phyloP scores from a whole-genome alignment of 2,329 filamentous ascomycete species.

The Stachybotrys chartarum region DNA sequence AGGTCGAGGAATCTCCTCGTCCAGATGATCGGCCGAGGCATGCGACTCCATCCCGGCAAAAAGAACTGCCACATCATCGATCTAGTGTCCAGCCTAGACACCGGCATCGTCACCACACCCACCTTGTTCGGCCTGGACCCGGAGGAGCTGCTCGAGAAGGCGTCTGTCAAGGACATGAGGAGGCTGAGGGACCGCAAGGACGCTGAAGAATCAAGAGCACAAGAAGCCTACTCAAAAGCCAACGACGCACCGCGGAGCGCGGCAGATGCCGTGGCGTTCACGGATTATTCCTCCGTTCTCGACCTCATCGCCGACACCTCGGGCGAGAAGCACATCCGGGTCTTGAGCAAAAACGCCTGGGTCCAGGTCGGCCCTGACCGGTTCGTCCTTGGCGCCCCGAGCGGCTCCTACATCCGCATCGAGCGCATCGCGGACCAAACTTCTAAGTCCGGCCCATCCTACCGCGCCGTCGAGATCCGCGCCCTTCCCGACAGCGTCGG shows the following conservation, averaged over 20 bases:
- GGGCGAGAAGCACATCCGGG: slow-evolving; percentile 70
- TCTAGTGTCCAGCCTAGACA: slow-evolving; percentile 80
- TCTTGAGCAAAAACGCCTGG: slow-evolving; percentile 73
- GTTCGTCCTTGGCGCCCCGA: slow-evolving; percentile 63
- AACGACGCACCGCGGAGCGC: slow-evolving; percentile 2
- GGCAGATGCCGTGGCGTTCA: slow-evolving; percentile 60
- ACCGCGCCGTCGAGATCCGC: slow-evolving; percentile 40
- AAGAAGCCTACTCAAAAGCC: slow-evolving; percentile 1
- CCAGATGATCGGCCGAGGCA: slow-evolving; percentile 95
- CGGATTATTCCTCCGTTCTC: slow-evolving; percentile 86
- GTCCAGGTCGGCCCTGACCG: slow-evolving; percentile 65
- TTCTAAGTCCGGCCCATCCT: slow-evolving; percentile 20
- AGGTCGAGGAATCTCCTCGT: slow-evolving; percentile 87
- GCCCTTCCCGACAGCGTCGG: slow-evolving; percentile 31
- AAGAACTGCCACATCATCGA: slow-evolving; percentile 91
- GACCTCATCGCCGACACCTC: slow-evolving; percentile 81
- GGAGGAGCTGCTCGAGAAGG: slow-evolving; percentile 63
- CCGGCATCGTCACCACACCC: slow-evolving; percentile 82
- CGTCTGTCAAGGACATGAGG: slow-evolving; percentile 55
- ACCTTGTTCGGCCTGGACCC: slow-evolving; percentile 92
- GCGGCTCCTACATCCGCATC: slow-evolving; percentile 54
- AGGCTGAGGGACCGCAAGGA: slow-evolving; percentile 42
- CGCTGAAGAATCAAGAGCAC: slow-evolving; percentile 25
- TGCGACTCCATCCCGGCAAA: slow-evolving; percentile 77
- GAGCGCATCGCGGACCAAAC: slow-evolving; percentile 27